These are phyloP conservation scores for Diaporthe sp. DNA, from an alignment of 2,329 filamentous ascomycete genomes.

Conservation along the genomic window DNA sequence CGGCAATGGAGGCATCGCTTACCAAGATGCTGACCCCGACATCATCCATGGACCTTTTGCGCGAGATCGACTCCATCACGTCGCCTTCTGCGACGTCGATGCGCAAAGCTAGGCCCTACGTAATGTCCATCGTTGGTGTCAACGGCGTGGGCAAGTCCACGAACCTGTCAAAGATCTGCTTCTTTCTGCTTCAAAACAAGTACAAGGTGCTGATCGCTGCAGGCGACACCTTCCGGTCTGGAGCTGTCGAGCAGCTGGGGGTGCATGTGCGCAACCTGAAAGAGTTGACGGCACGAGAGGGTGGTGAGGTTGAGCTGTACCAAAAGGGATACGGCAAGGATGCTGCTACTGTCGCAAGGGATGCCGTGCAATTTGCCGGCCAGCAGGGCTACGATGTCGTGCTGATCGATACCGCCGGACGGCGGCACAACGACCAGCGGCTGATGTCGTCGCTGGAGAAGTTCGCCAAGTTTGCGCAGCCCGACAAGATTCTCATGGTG, in stretches of 20 bases:
- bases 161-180: constrained; percentile 97
- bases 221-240: constrained; percentile 92
- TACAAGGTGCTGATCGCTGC: constrained; percentile 65
- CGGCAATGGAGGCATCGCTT: constrained; percentile 91
- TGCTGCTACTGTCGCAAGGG: constrained; percentile 92
- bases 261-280: constrained; percentile 95
- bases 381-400: constrained; percentile 89
- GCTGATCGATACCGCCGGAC: constrained; percentile 94
- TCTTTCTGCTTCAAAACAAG: constrained; percentile 97
- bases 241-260: constrained; percentile 94
- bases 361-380: constrained; percentile 85
- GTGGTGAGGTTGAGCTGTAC: constrained; percentile 88
- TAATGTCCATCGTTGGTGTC: constrained; percentile 97
- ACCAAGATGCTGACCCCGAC: constrained; percentile 97
- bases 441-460: constrained; percentile 98
- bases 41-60: constrained; percentile 91
- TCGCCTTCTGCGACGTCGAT: constrained; percentile 72
- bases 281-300: constrained; percentile 87
- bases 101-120: constrained; percentile 81
- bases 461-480: constrained; percentile 94
- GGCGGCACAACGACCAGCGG: constrained; percentile 93
- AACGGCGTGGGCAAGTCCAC: constrained; percentile 99
- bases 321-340: constrained; percentile 99
- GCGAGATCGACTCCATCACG: constrained; percentile 86
- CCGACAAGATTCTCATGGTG: constrained; percentile 99